These are phyloP conservation scores for Tetraselmis striata DNA, from an alignment of 139 green algal genomes.

Conservation along the genomic window DNA sequence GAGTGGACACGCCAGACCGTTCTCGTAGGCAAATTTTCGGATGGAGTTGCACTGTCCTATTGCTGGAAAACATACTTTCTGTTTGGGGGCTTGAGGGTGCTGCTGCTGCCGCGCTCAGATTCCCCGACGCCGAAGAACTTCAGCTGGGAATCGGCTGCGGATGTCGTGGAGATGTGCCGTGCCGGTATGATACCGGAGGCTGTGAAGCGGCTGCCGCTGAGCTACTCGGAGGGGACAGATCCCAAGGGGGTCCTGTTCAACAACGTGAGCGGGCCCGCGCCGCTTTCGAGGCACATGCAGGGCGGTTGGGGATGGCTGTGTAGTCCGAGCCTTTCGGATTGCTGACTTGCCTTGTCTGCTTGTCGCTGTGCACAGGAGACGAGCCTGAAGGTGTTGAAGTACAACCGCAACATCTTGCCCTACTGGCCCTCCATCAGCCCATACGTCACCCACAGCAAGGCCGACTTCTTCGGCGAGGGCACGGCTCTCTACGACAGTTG, in stretches of 20 bases:
- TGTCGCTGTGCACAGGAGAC: too few relatives aligned
- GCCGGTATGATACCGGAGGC: not conserved
- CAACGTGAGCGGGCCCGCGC: not conserved
- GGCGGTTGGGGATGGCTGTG: too few relatives aligned
- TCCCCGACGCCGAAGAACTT: not conserved
- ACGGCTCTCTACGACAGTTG: not conserved
- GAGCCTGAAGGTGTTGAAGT: not conserved
- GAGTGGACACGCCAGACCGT: too few relatives aligned
- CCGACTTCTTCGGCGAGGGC: not conserved
- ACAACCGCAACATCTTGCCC: not conserved
- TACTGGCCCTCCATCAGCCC: not conserved
- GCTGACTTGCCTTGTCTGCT: too few relatives aligned
- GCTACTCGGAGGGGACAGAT: not conserved
- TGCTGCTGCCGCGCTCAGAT: too few relatives aligned
- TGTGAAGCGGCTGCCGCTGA: not conserved
- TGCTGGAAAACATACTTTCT: too few relatives aligned
- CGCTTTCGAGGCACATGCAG: too few relatives aligned
- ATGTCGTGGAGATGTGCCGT: not conserved
- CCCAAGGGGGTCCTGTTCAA: not conserved
- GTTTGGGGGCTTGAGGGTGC: too few relatives aligned
- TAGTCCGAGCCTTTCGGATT: too few relatives aligned
- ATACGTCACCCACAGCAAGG: not conserved
- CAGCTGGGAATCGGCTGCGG: not conserved
- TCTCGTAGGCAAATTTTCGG: too few relatives aligned
- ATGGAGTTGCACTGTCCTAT: too few relatives aligned